Evolutionary conservation across 768 basidiomycete genomes (phyloP).

Genomic region (Lactarius sp.): DNA sequence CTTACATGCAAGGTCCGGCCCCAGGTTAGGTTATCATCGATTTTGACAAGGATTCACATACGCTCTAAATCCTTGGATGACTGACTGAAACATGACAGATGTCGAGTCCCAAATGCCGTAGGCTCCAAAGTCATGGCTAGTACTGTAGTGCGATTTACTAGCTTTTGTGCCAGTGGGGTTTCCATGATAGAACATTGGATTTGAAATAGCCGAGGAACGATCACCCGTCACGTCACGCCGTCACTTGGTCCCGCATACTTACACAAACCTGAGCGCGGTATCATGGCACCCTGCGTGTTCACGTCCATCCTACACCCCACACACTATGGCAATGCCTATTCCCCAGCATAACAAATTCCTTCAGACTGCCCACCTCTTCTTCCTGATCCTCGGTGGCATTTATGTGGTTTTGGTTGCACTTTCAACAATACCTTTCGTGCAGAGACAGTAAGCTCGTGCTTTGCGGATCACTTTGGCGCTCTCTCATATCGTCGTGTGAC

Average conservation of each 20-base stretch:
- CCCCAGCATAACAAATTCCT: conserved; percentile 19
- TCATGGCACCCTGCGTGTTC: neutral
- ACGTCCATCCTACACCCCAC: neutral
- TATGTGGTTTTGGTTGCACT: conserved; percentile 49
- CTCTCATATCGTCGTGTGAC: conserved; percentile 29
- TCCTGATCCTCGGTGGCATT: conserved; percentile 43
- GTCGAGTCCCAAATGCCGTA: too few relatives aligned
- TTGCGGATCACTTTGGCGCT: neutral
- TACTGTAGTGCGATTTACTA: too few relatives aligned
- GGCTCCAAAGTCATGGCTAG: too few relatives aligned
- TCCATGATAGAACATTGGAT: neutral
- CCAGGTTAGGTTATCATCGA: too few relatives aligned
- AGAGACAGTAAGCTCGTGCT: conserved; percentile 54
- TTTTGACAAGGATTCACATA: too few relatives aligned
- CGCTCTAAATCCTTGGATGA: too few relatives aligned
- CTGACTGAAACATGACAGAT: too few relatives aligned
- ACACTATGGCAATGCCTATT: neutral
- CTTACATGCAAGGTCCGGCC: too few relatives aligned
- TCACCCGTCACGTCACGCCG: neutral
- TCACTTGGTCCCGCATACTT: neutral
- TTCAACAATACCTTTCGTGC: conserved; percentile 56
- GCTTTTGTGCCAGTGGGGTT: too few relatives aligned
- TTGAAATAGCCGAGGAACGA: neutral
- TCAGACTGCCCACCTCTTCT: conserved; percentile 28
- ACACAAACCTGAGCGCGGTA: too few relatives aligned